These are phyloP conservation scores for Boletus huronensis DNA, from an alignment of 768 basidiomycete species.

Conservation along the genomic window DNA sequence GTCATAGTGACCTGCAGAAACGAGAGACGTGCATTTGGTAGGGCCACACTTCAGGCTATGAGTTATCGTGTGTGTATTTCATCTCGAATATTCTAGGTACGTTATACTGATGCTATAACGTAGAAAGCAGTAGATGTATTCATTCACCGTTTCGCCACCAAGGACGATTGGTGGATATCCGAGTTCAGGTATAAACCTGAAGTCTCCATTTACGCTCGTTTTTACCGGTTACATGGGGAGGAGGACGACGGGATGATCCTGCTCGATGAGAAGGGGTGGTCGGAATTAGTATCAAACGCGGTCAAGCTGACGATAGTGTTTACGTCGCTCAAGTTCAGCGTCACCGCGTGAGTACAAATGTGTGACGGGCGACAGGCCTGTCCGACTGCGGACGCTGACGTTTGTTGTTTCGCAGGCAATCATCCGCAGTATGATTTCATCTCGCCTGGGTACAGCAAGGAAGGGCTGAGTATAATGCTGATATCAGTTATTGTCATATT, in stretches of 20 bases:
- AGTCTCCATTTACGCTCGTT: conserved; percentile 33
- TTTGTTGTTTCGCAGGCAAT: conserved; percentile 17
- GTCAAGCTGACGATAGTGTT: conserved; percentile 31
- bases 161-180: conserved; percentile 36
- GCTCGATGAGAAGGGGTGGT: conserved; percentile 32
- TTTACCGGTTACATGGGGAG: conserved; percentile 32
- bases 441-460: neutral
- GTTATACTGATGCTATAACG: conserved; percentile 6
- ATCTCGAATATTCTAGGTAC: neutral
- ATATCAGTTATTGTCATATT: no score
- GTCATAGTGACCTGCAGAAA: conserved; percentile 32
- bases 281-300: conserved; percentile 32
- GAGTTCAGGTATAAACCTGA: conserved; percentile 33
- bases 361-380: neutral
- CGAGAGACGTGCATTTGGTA: conserved; percentile 32
- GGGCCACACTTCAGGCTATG: conserved; percentile 30
- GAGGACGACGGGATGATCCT: conserved; percentile 33
- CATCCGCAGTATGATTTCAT: conserved; percentile 23
- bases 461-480: neutral
- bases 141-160: conserved; percentile 34
- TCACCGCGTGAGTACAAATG: conserved; percentile 28
- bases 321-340: conserved; percentile 34
- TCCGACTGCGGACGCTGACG: conserved; percentile 11
- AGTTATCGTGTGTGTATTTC: conserved; percentile 29
- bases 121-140: conserved; percentile 32